phyloP scores from a whole-genome alignment of 2,329 filamentous ascomycete species.

The Colletotrichum plurivorum region DNA sequence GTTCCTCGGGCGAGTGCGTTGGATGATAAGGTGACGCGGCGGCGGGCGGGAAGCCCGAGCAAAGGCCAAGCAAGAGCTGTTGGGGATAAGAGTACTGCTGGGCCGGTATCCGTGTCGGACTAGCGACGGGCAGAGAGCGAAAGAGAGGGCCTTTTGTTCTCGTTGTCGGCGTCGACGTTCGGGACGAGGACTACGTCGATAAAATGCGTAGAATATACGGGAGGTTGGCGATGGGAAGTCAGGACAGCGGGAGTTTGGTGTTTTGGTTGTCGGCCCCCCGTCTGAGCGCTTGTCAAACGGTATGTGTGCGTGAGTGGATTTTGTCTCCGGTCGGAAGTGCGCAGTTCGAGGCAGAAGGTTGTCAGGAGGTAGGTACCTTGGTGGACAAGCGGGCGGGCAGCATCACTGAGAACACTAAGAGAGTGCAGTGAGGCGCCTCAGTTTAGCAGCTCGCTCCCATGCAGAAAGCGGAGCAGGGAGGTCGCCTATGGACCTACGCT shows the following conservation, averaged over 20 bases:
- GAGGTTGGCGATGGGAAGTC: constrained; percentile 34
- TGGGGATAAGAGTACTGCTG: constrained; percentile 10
- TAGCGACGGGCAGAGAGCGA: constrained; percentile 22
- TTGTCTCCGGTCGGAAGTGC: constrained; percentile 34
- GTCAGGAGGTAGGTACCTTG: constrained; percentile 16
- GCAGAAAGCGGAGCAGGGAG: too few relatives aligned
- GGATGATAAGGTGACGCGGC: constrained; percentile 42
- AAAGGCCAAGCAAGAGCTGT: constrained; percentile 17
- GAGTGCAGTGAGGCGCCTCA: too few relatives aligned
- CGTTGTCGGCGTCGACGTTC: constrained; percentile 8
- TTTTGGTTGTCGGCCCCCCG: constrained; percentile 37
- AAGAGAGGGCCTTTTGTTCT: background rate
- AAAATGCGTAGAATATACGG: constrained; percentile 13
- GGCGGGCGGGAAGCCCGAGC: constrained; percentile 39
- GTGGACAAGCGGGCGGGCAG: background rate
- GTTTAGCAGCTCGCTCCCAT: too few relatives aligned
- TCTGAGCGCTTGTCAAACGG: constrained; percentile 41
- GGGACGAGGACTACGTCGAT: constrained; percentile 17
- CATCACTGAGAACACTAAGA: too few relatives aligned
- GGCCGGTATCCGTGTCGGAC: constrained; percentile 20
- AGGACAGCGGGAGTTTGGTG: constrained; percentile 34
- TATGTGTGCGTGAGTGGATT: constrained; percentile 35
- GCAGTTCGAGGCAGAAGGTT: constrained; percentile 24
- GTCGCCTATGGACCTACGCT: too few relatives aligned
- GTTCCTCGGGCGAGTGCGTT: constrained; percentile 27